Evolutionary conservation across 176 grass and related monocot genomes (phyloP), one percentile per base, ranked within the genome.

Genomic region (Aegilops speltoides): DNA sequence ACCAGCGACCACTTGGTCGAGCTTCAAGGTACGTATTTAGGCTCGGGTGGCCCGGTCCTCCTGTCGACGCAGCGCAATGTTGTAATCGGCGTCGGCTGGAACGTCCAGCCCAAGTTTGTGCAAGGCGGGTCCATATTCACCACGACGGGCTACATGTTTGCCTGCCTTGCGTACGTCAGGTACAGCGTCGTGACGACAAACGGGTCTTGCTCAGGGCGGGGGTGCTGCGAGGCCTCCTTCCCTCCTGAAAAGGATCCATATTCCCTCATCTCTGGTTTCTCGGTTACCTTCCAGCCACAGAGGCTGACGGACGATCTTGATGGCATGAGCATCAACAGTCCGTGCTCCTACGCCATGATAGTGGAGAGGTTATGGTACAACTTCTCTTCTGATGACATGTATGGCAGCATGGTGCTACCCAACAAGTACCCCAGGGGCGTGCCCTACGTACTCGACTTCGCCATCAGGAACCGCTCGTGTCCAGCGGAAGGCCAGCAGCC

Each of bases 321-420:
- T 19, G 50, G 50, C 50, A 54, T 54, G 50, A 19, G 50, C 50
- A 54, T 4, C 3, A 54, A 19, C 64, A 67, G 26, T 7, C 26
- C 64, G 10, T 78, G 57, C 57, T 65, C 79, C 38, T 66, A 81
- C 36, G 61, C 24, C 79, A 81, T 81, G 79, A 4, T 81, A 5
- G 79, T 48, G 63, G 25, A 81, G 17, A 32, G 4, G 4, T 67
- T 14, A 5, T 80, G 60, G 59, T 80, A 80, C 78, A 66, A 46
- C 33, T 79, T 79, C 57, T 40, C 57, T 2, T 26, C 36, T 7
- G 3, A 20, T 15, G 78, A 64, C 36, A 28, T 64, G n/a, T 6
- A 4, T 1, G 78, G 60, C n/a, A 13, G 17, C 59, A 4, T 33
- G 54, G 48, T 11, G 10, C 36, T 80, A 4, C n/a, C 57, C 57